Evolutionary conservation across 2,329 filamentous ascomycete genomes (phyloP), one percentile per base, ranked within the genome.

Genomic region (Macrophomina pseudophaseolina): DNA sequence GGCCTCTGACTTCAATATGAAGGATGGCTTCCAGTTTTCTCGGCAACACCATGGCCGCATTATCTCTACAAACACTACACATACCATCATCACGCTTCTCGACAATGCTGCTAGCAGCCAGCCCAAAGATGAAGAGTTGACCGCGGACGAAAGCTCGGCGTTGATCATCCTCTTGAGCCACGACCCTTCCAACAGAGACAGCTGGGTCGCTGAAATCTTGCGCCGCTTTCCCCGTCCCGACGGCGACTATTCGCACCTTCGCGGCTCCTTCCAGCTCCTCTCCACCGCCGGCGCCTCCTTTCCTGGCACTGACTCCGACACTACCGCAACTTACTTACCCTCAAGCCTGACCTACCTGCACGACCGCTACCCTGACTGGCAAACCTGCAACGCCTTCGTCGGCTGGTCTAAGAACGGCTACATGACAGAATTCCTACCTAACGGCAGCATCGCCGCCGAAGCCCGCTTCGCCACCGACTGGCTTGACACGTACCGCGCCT

Each of bases 21-120:
- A 30, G 6, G 51, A 65, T 38, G 38, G 5, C 5, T 33, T 59
- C 33, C 4, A 3, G 32, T 67, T 67, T 44, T 64, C 66, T 4
- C 49, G 58, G 4, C 66, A 67, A 32, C 66, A 67, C 23, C 59
- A 67, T 40, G 66, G 30, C 30, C 58, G 66, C 32, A 58, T 67
- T 33, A 28, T 84, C 23, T 76, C 76, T 9, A 78, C 82, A 63
- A 79, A 83, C 56, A 74, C 73, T 4, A 78, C 81, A 1, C 80
- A 84, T 64, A 85, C 85, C 9, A 72, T 83, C 9, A 78, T 87
- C 66, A 83, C 83, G 5, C 78, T 88, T 56, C 87, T 83, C 68
- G 83, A 86, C 70, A 87, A 88, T 73, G 80, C 80, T 18, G 82
- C 80, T 5, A 80, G 85, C 65, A 81, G 80, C 6, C 80, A 80